Percentiles rank a stretch among this genome's conserved stretches.
Conservation (phyloP, 176 grass and related monocot genomes). For the Chrysopogon serrulatus region DNA sequence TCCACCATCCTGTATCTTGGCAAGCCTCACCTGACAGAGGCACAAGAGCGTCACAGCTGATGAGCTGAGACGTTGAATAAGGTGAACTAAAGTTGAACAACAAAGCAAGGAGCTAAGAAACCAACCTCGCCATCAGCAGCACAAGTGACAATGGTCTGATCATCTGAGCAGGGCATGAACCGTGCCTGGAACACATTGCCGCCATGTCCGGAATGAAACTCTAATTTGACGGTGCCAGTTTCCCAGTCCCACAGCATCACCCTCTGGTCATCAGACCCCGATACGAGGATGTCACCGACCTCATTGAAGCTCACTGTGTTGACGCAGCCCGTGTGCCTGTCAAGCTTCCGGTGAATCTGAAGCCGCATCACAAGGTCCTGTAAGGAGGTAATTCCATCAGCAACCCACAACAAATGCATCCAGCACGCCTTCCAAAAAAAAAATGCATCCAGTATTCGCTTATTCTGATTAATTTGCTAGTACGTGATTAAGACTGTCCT, state of each 20-base stretch:
- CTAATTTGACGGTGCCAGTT: slow-evolving; percentile 44
- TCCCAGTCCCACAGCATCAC: slow-evolving; percentile 88
- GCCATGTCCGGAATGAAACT: slow-evolving; percentile 76
- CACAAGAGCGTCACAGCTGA: slow-evolving; percentile 1
- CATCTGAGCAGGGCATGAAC: slow-evolving; percentile 77
- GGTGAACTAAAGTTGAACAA: neutral
- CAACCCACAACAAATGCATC: neutral
- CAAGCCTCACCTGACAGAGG: slow-evolving; percentile 54
- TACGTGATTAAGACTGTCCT: neutral
- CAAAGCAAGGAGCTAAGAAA: neutral
- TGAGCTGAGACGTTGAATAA: neutral
- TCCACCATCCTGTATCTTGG: slow-evolving; percentile 51
- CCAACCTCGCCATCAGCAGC: slow-evolving; percentile 83
- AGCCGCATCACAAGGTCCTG: slow-evolving; percentile 87
- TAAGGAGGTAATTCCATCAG: neutral
- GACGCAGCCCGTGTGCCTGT: slow-evolving; percentile 67
- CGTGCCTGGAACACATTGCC: slow-evolving; percentile 75
- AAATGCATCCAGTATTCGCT: neutral
- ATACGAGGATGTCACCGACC: slow-evolving; percentile 52
- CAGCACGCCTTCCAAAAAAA: too few species aligned
- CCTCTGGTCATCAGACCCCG: slow-evolving; percentile 75
- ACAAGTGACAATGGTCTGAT: slow-evolving; percentile 73
- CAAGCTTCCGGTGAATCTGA: slow-evolving; percentile 49
- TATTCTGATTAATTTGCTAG: neutral
- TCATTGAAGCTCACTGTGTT: slow-evolving; percentile 84